Evolutionary conservation across 768 basidiomycete genomes (phyloP).

Genomic region (Mycena pura): DNA sequence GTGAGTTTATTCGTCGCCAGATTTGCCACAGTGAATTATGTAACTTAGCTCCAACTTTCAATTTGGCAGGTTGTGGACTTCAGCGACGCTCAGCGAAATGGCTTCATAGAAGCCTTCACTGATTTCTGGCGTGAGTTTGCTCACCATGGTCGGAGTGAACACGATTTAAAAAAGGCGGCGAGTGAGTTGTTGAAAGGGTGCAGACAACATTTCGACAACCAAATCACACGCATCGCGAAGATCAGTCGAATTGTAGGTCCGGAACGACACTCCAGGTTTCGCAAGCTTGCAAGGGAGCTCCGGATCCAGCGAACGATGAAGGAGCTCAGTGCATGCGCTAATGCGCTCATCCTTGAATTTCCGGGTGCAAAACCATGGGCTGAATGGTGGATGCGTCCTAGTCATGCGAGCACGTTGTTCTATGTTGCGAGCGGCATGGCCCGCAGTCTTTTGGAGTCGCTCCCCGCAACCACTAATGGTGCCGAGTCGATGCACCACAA

Average conservation of each 20-base stretch:
- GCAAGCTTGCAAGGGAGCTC: neutral
- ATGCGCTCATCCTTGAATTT: conserved; percentile 28
- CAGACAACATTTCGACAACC: no score
- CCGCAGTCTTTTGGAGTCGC: conserved; percentile 14
- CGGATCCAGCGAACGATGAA: neutral
- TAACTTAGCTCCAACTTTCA: conserved; percentile 33
- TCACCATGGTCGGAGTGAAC: neutral
- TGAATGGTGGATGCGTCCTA: conserved; percentile 39
- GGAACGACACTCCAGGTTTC: conserved; percentile 23
- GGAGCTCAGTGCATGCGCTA: conserved; percentile 17
- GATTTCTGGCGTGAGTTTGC: conserved; percentile 25
- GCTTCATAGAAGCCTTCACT: conserved; percentile 39
- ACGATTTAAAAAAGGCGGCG: conserved; percentile 18
- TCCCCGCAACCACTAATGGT: conserved; percentile 28
- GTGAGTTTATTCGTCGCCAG: neutral
- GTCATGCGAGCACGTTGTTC: conserved; percentile 27
- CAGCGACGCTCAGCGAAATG: no score
- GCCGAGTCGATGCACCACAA: conserved; percentile 29
- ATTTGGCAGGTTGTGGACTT: conserved; percentile 43
- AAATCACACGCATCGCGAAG: no score
- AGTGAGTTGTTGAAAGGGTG: conserved; percentile 33
- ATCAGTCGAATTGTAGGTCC: no score
- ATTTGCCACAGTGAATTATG: neutral
- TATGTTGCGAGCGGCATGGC: conserved; percentile 15
- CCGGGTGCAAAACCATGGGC: conserved; percentile 35